These are phyloP conservation scores for Vitis rupestris DNA, from an alignment of 164 flowering plant species.

Conservation along the genomic window DNA sequence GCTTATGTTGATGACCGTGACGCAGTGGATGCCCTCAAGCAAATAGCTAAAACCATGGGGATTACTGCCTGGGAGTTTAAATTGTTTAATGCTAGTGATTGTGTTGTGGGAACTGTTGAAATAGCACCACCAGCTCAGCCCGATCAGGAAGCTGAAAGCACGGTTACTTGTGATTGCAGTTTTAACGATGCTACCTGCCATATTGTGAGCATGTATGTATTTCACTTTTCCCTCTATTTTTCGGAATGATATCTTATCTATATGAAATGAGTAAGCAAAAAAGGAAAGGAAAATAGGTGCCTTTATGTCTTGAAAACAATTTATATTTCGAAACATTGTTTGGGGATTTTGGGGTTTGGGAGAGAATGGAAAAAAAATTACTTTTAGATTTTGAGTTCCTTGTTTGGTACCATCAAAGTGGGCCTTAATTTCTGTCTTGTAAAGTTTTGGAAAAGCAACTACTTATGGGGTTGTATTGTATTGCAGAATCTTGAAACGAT, in stretches of 20 bases:
- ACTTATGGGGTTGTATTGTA: background rate
- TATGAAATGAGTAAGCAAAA: background rate
- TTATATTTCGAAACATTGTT: too few relatives aligned
- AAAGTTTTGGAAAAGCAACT: background rate
- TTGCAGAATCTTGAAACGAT: slow-evolving; percentile 49
- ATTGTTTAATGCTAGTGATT: slow-evolving; percentile 20
- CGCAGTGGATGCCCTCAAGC: slow-evolving; percentile 32
- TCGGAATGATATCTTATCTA: background rate
- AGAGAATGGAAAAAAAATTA: too few relatives aligned
- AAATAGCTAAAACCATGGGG: slow-evolving; percentile 37
- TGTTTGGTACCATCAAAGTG: too few relatives aligned
- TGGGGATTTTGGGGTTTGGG: too few relatives aligned
- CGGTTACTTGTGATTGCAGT: slow-evolving; percentile 34
- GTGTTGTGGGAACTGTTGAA: slow-evolving; percentile 24
- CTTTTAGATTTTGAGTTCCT: too few relatives aligned
- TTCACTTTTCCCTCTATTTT: background rate
- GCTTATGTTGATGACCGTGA: background rate
- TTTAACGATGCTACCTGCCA: slow-evolving; percentile 40
- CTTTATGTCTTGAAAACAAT: too few relatives aligned
- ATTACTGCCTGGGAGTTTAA: slow-evolving; percentile 42
- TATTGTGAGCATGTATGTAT: slow-evolving; percentile 38
- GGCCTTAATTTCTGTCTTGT: background rate
- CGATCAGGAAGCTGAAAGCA: slow-evolving; percentile 14
- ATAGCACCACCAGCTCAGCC: slow-evolving; percentile 15
- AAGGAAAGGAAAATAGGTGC: too few relatives aligned